Percentiles rank a stretch among this genome's conserved stretches.
These are phyloP conservation scores for Eucalyptus erythrocorys DNA, from an alignment of 345 rosid species.

Conservation along the genomic window DNA sequence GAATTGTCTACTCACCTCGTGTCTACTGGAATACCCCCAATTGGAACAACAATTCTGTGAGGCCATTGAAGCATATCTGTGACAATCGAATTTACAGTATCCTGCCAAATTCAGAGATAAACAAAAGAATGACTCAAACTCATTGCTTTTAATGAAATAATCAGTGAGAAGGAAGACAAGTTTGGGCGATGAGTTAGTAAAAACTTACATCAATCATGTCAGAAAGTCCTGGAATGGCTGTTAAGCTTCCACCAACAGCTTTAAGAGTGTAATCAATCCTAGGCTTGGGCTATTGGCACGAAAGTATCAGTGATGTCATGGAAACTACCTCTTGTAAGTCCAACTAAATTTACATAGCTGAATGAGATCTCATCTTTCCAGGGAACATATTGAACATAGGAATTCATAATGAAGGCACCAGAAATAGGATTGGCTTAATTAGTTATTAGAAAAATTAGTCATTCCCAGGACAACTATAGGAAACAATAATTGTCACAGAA, in stretches of 20 bases:
- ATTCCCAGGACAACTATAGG: background rate
- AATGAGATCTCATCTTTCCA: background rate
- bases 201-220: constrained; percentile 95
- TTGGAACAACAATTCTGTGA: constrained; percentile 94
- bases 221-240: constrained; percentile 91
- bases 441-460: background rate
- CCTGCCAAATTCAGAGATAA: constrained; percentile 29
- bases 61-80: constrained; percentile 99
- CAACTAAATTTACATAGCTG: background rate
- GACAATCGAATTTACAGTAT: constrained; percentile 77
- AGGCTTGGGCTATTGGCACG: constrained; percentile 66
- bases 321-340: background rate
- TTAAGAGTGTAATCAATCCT: constrained; percentile 89
- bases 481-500: background rate
- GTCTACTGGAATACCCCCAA: constrained; percentile 91
- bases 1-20: constrained; percentile 31
- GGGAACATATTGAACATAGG: background rate
- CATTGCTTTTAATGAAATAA: background rate
- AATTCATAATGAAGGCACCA: background rate
- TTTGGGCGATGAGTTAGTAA: background rate
- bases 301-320: background rate
- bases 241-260: constrained; percentile 98
- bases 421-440: background rate
- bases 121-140: background rate
- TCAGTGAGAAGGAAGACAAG: background rate